These are phyloP conservation scores for Trichoderma arundinaceum DNA, from an alignment of 2,329 filamentous ascomycete species.

Conservation along the genomic window DNA sequence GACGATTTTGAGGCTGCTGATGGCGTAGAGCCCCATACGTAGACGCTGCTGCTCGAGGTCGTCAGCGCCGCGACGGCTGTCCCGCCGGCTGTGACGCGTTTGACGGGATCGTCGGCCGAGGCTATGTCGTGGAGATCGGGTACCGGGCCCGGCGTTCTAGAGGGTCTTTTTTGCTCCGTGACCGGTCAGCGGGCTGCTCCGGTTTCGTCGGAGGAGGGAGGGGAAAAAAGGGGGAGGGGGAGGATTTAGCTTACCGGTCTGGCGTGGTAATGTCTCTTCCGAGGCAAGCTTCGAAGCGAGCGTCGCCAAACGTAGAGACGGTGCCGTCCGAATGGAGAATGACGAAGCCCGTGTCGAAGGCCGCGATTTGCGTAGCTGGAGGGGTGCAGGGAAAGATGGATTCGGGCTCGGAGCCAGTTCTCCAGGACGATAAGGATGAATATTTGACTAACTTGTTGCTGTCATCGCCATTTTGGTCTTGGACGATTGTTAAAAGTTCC, in stretches of 20 bases:
- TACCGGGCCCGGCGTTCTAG: constrained; percentile 53
- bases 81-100: constrained; percentile 61
- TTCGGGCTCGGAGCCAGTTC: constrained; percentile 12
- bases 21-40: constrained; percentile 60
- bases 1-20: neutral
- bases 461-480: neutral
- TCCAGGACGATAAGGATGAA: constrained; percentile 36
- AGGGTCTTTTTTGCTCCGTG: constrained; percentile 45
- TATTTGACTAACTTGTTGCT: constrained; percentile 35
- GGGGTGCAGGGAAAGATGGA: constrained; percentile 37
- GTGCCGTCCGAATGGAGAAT: constrained; percentile 51
- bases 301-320: constrained; percentile 63
- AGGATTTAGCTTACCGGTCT: constrained; percentile 42
- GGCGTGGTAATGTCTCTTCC: constrained; percentile 53
- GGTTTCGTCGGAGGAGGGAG: neutral
- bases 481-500: constrained; percentile 31
- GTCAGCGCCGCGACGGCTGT: constrained; percentile 65
- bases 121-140: constrained; percentile 56
- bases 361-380: constrained; percentile 49
- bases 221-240: neutral
- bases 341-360: constrained; percentile 58
- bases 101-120: constrained; percentile 52
- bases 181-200: neutral
- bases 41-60: constrained; percentile 60
- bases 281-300: constrained; percentile 62